A percentile compares a stretch with the other conserved stretches of the same genome.
These are phyloP conservation scores for Isabelozyma rhagii DNA, from an alignment of 805 yeast genomes.

Conservation along the genomic window DNA sequence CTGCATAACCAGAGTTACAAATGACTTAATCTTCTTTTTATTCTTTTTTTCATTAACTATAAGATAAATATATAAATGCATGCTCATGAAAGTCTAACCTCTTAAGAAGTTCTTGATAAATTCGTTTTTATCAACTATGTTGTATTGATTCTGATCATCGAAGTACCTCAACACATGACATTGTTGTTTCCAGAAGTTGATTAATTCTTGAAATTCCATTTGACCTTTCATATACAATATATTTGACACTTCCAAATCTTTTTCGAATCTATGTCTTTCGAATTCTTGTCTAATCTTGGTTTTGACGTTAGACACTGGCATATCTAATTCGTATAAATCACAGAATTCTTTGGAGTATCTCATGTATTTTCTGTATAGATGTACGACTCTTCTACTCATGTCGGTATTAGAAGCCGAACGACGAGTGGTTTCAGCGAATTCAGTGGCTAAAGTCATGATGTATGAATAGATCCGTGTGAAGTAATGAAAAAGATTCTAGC, in stretches of 20 bases:
- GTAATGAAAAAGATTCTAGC: background rate
- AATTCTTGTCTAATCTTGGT: slow-evolving; percentile 87
- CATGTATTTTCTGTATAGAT: slow-evolving; percentile 69
- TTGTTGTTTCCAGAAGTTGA: slow-evolving; percentile 88
- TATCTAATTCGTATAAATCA: slow-evolving; percentile 67
- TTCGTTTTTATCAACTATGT: slow-evolving; percentile 52
- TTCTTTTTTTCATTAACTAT: background rate
- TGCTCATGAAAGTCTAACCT: slow-evolving; percentile 28
- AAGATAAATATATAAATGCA: background rate
- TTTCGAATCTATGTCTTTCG: slow-evolving; percentile 77
- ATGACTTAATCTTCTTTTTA: background rate
- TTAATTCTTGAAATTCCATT: slow-evolving; percentile 86
- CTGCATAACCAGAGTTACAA: background rate
- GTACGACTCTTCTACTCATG: slow-evolving; percentile 60
- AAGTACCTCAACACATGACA: slow-evolving; percentile 82
- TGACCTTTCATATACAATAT: slow-evolving; percentile 77
- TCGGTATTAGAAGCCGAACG: slow-evolving; percentile 60
- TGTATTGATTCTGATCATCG: slow-evolving; percentile 59
- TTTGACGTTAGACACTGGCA: slow-evolving; percentile 75
- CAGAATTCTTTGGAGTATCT: slow-evolving; percentile 59
- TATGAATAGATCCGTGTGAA: background rate
- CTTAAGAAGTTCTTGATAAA: slow-evolving; percentile 74
- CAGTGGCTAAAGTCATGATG: slow-evolving; percentile 68
- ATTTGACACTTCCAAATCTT: slow-evolving; percentile 62
- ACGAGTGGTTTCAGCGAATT: slow-evolving; percentile 78